Evolutionary conservation across 2,329 filamentous ascomycete genomes (phyloP).

Genomic region (Aspergillus carbonarius): DNA sequence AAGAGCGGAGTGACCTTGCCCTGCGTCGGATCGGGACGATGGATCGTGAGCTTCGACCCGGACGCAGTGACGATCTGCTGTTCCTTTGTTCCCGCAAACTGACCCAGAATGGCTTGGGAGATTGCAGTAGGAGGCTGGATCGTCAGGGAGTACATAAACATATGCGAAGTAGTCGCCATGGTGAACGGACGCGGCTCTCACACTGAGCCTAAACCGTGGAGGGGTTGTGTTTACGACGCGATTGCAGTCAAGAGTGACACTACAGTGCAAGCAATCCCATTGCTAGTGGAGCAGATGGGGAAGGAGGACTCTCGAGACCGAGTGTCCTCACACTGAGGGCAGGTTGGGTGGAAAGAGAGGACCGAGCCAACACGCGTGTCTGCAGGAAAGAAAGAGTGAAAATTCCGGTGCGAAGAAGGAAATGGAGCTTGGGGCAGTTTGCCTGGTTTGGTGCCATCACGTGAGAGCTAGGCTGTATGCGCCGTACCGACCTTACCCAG

Average conservation of each 20-base stretch:
- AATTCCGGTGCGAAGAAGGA: slow-evolving; percentile 30
- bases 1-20: slow-evolving; percentile 83
- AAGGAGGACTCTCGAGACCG: slow-evolving; percentile 28
- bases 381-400: slow-evolving; percentile 23
- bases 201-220: slow-evolving; percentile 11
- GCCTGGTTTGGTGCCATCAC: slow-evolving; percentile 18
- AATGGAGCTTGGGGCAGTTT: slow-evolving; percentile 24
- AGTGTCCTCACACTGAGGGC: slow-evolving; percentile 20
- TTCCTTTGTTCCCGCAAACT: slow-evolving; percentile 94
- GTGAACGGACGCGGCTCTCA: slow-evolving; percentile 36
- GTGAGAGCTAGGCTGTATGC: slow-evolving; percentile 11
- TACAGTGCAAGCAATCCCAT: slow-evolving; percentile 38
- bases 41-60: slow-evolving; percentile 82
- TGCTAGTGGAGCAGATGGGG: slow-evolving; percentile 24
- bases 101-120: slow-evolving; percentile 86
- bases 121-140: slow-evolving; percentile 89
- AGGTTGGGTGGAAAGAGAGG: slow-evolving; percentile 6
- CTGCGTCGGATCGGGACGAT: slow-evolving; percentile 80
- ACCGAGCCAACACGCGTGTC: slow-evolving; percentile 10
- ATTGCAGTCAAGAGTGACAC: slow-evolving; percentile 29
- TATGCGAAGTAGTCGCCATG: slow-evolving; percentile 97
- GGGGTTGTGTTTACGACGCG: slow-evolving; percentile 23
- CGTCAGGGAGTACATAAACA: slow-evolving; percentile 98
- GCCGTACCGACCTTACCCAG: background rate
- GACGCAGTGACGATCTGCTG: slow-evolving; percentile 96